These are phyloP conservation scores for Whalleya microplaca DNA, from an alignment of 2,329 filamentous ascomycete genomes.

Conservation along the genomic window DNA sequence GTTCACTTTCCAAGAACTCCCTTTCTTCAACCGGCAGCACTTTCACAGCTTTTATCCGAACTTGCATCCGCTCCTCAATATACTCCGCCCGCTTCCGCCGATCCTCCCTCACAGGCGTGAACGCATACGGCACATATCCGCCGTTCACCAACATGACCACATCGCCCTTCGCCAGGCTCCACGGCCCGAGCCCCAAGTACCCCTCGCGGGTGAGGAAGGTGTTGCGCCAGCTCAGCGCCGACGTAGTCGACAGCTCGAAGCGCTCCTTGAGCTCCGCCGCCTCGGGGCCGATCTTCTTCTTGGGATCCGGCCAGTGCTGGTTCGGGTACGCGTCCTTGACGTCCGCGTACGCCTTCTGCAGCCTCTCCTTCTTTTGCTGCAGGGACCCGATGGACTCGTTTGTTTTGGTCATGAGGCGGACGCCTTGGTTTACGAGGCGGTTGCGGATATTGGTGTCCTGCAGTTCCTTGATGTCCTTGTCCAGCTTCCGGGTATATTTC, in stretches of 20 bases:
- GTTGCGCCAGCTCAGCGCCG: neutral
- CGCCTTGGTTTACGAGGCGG: neutral
- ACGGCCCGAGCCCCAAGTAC: neutral
- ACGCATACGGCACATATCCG: constrained; percentile 12
- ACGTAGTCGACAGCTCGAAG: neutral
- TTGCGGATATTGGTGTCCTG: neutral
- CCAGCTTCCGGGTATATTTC: neutral
- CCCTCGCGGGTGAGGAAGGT: neutral
- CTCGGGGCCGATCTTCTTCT: neutral
- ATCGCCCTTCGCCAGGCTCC: constrained; percentile 5
- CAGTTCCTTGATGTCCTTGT: neutral
- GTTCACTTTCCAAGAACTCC: neutral
- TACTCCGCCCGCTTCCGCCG: neutral
- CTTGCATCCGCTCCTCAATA: neutral
- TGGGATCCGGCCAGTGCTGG: neutral
- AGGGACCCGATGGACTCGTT: neutral
- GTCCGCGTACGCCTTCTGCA: neutral
- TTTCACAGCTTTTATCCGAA: neutral
- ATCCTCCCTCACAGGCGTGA: neutral
- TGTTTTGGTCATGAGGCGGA: neutral
- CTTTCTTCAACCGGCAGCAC: neutral
- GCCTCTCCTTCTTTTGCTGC: neutral
- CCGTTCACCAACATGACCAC: constrained; percentile 9
- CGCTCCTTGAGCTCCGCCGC: neutral
- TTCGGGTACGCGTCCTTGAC: neutral